A percentile compares a stretch with the other conserved stretches of the same genome.
phyloP scores from a whole-genome alignment of 1,139 yeast genomes.

The Suhomyces choctaworum region DNA sequence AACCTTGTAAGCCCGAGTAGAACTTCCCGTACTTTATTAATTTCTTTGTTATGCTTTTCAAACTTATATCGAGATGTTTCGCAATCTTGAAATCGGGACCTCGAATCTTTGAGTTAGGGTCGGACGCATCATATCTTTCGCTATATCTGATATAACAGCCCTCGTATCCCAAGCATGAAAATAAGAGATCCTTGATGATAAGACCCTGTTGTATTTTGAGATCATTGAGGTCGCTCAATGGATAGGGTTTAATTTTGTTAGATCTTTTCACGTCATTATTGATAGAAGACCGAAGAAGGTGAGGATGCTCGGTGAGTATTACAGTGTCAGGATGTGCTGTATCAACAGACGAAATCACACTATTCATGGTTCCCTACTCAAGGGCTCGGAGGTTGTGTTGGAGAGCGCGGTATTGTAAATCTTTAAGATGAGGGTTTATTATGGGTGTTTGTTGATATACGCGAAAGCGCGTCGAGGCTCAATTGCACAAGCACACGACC shows the following conservation, averaged over 20 bases:
- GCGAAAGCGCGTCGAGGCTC: background rate
- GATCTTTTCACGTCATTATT: conserved; percentile 14
- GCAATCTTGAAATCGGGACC: conserved; percentile 81
- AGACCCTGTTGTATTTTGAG: conserved; percentile 67
- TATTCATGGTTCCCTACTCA: conserved; percentile 8
- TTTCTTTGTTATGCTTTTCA: conserved; percentile 69
- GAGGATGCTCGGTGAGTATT: conserved; percentile 19
- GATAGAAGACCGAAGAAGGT: conserved; percentile 22
- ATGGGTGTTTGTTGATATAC: conserved; percentile 7
- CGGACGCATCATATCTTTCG: conserved; percentile 54
- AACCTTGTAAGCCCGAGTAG: conserved; percentile 55
- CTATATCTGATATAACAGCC: conserved; percentile 75
- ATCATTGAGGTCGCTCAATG: conserved; percentile 45
- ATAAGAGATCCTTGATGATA: conserved; percentile 67
- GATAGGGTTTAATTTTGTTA: conserved; percentile 36
- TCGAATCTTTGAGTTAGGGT: conserved; percentile 35
- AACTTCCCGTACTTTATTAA: conserved; percentile 64
- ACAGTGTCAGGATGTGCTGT: conserved; percentile 18
- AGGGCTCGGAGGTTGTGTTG: too few species aligned
- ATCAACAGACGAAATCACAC: conserved; percentile 9
- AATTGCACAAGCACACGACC: too few species aligned
- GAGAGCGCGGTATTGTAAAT: too few species aligned
- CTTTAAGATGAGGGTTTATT: background rate
- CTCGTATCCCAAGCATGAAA: conserved; percentile 72
- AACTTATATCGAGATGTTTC: conserved; percentile 69